These are phyloP conservation scores for Aspergillus carlsbadensis DNA, from an alignment of 495 filamentous ascomycete species.

Conservation along the genomic window DNA sequence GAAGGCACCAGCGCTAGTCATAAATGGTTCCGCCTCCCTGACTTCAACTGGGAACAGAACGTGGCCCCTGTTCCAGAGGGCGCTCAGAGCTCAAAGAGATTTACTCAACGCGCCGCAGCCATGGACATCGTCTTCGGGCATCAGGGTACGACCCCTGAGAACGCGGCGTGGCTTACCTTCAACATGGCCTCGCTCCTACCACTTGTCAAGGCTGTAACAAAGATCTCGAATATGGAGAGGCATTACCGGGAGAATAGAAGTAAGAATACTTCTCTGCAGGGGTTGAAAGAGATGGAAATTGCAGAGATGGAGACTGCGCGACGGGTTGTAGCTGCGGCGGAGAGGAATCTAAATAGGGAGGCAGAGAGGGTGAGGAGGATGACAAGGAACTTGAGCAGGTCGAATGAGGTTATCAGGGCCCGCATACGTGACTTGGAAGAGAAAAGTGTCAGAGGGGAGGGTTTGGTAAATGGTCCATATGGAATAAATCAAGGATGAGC, in stretches of 20 bases:
- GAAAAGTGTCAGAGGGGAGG: no score
- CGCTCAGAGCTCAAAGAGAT: constrained; percentile 19
- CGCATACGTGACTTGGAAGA: no score
- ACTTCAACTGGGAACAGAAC: constrained; percentile 25
- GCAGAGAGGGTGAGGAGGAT: constrained; percentile 18
- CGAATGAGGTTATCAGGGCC: no score
- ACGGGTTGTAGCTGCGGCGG: constrained; percentile 18
- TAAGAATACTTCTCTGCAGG: not conserved
- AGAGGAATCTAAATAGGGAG: constrained; percentile 25
- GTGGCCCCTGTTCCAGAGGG: constrained; percentile 13
- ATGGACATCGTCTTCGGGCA: constrained; percentile 31
- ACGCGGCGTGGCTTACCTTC: constrained; percentile 29
- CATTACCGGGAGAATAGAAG: constrained; percentile 9
- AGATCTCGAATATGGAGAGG: constrained; percentile 17
- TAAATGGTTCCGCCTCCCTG: constrained; percentile 5
- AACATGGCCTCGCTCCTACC: constrained; percentile 17
- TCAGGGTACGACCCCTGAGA: constrained; percentile 23
- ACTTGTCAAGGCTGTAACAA: constrained; percentile 27
- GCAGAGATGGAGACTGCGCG: constrained; percentile 26
- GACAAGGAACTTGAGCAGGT: constrained; percentile 11
- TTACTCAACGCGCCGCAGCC: constrained; percentile 25
- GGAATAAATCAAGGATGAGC: no score
- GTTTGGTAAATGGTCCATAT: no score
- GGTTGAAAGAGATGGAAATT: constrained; percentile 19
- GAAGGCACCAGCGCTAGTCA: not conserved